Base-by-base conservation (phyloP, 2,329 filamentous ascomycete genomes). In the Pestalotiopsis sp. region DNA sequence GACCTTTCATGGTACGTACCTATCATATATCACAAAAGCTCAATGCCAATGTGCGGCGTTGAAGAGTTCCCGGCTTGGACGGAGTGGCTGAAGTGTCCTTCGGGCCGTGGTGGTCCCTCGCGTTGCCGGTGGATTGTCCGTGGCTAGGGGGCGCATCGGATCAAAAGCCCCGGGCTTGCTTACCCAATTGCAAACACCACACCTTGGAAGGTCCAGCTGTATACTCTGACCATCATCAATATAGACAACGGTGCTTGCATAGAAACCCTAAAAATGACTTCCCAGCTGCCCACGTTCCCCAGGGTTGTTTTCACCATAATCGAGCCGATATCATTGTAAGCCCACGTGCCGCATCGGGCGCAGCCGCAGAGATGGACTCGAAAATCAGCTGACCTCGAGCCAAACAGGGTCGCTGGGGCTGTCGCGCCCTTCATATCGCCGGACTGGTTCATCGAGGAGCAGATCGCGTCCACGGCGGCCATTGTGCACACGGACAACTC, bases 321-420 rank as follows among this genome's bases (percentile, higher is more conserved):
- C 57, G 91, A 94, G 78, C 91, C 91, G 39, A 82, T 92, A 69
- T 90, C 90, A 23, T 83, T 92, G 90, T 92, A 84, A 81, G 85
- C 76, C n/a, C n/a, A 11, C 23, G 13, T 41, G 64, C 58, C 14
- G 38, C 31, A 61, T 41, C 12, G 9, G 41, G 56, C 49, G 17
- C 63, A 23, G 31, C 17, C 14, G 17, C n/a, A 17, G 45, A n/a
- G 14, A n/a, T n/a, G 20, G 45, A n/a, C 17, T 20, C 45, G 23
- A 52, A 52, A 31, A 31, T 31, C 27, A 31, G 45, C 45, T 52
- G 45, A 52, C 45, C 27, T n/a, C 45, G 45, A 52, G 13, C n/a
- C 17, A 3, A n/a, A n/a, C 72, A 92, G 91, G 36, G 77, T 92
- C 61, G 86, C 83, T 17, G 91, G 91, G 66, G 88, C 85, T 73